Evolutionary conservation across 257 asterid species (phyloP).

Genomic region (Solanum chmielewskii): DNA sequence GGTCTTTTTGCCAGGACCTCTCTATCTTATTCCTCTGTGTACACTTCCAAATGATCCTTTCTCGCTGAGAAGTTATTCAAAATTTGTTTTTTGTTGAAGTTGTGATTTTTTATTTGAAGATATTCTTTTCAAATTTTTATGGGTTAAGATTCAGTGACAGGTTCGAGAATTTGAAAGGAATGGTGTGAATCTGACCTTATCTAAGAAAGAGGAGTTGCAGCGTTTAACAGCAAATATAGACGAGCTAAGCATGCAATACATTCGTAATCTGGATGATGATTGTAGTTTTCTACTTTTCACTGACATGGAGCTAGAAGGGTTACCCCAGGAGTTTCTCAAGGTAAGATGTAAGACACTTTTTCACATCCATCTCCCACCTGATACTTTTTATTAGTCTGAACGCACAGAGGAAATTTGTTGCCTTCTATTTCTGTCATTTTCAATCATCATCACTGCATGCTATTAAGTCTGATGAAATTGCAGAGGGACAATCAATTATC

Average conservation of each 20-base stretch:
- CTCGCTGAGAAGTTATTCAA: neutral
- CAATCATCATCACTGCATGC: neutral
- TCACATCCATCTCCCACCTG: neutral
- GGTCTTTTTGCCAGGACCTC: neutral
- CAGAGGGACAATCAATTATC: neutral
- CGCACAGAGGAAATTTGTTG: neutral
- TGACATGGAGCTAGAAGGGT: conserved; percentile 68
- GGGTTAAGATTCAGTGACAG: conserved; percentile 74
- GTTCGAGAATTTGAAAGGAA: conserved; percentile 88
- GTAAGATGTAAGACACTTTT: conserved; percentile 15
- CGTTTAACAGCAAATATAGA: conserved; percentile 66
- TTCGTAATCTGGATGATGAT: conserved; percentile 65
- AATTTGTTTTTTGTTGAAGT: neutral
- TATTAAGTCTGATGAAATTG: neutral
- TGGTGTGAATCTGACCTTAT: conserved; percentile 71
- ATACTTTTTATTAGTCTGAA: neutral
- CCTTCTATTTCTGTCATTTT: conserved; percentile 1
- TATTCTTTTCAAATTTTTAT: conserved; percentile 32
- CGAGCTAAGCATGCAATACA: conserved; percentile 75
- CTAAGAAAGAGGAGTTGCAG: conserved; percentile 81
- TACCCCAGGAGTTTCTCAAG: conserved; percentile 75
- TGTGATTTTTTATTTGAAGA: neutral
- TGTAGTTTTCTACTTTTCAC: conserved; percentile 46
- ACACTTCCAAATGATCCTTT: neutral
- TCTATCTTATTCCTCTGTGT: neutral